These are phyloP conservation scores for Spongospora subterranea DNA, from an alignment of 208 protist genomes.

Conservation along the genomic window DNA sequence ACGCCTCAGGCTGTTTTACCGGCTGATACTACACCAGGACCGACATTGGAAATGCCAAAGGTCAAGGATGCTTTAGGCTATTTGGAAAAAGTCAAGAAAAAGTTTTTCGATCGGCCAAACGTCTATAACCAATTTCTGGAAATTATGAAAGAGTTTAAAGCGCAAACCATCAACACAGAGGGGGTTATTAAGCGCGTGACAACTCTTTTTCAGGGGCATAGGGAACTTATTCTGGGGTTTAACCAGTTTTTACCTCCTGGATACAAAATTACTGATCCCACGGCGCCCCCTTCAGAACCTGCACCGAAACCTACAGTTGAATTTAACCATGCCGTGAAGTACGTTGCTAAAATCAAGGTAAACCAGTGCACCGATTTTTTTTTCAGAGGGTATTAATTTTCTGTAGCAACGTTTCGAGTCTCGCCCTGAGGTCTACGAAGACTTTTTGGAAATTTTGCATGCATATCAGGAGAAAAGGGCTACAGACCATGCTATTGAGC, in stretches of 20 bases:
- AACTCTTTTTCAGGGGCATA: conserved; percentile 60
- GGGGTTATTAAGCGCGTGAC: conserved; percentile 62
- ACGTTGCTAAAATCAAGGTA: conserved; percentile 62
- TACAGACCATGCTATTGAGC: conserved; percentile 42
- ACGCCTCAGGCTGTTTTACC: background rate
- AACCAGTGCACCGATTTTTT: background rate
- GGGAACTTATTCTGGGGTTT: conserved; percentile 63
- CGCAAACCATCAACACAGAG: conserved; percentile 61
- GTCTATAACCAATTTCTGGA: conserved; percentile 67
- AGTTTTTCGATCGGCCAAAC: conserved; percentile 48
- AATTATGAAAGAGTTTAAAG: conserved; percentile 66
- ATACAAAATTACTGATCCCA: conserved; percentile 57
- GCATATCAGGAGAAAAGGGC: conserved; percentile 58
- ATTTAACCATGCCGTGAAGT: conserved; percentile 61
- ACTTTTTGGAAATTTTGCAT: conserved; percentile 61
- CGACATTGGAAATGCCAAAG: conserved; percentile 55
- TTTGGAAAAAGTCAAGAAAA: conserved; percentile 61
- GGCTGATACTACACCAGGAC: background rate
- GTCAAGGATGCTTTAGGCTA: conserved; percentile 62
- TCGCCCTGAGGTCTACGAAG: conserved; percentile 60
- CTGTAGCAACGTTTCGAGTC: conserved; percentile 40
- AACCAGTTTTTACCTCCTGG: conserved; percentile 61
- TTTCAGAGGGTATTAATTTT: background rate
- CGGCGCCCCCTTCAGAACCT: conserved; percentile 1
- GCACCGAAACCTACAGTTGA: conserved; percentile 58